Evolutionary conservation across 305 asterid genomes (phyloP).

Genomic region (Fraxinus angustifolia): DNA sequence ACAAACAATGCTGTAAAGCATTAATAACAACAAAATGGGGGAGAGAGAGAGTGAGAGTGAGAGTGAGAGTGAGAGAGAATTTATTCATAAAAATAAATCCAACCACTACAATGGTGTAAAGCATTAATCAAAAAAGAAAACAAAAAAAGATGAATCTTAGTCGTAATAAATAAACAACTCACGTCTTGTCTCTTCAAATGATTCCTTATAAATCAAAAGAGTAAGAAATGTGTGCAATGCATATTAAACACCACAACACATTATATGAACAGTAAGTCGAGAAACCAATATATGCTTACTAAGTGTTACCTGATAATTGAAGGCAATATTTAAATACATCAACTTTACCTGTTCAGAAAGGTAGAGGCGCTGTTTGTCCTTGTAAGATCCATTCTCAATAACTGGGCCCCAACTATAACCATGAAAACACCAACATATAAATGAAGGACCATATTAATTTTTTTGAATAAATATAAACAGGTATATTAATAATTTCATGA

Average conservation of each 20-base stretch:
- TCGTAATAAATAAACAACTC: not conserved
- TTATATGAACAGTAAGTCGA: not conserved
- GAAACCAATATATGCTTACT: conserved; percentile 9
- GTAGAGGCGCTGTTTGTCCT: conserved; percentile 60
- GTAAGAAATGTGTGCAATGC: not conserved
- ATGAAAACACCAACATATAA: conserved; percentile 5
- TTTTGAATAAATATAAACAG: not conserved
- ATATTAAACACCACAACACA: not conserved
- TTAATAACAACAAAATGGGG: not conserved
- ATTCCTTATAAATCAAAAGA: not conserved
- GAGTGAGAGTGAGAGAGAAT: not conserved
- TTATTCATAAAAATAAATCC: not conserved
- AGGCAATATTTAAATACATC: not conserved
- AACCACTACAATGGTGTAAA: not conserved
- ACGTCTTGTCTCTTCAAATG: not conserved
- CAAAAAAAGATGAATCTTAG: not conserved
- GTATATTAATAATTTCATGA: not conserved
- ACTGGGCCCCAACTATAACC: conserved; percentile 87
- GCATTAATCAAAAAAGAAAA: not conserved
- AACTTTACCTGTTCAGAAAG: conserved; percentile 57
- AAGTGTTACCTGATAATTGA: not conserved
- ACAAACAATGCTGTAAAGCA: not conserved
- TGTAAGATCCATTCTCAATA: conserved; percentile 59
- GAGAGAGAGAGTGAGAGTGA: too few species aligned
- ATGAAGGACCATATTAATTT: not conserved